Evolutionary conservation across 2,329 filamentous ascomycete species (phyloP).

Genomic region (Coniochaeta hoffmannii): DNA sequence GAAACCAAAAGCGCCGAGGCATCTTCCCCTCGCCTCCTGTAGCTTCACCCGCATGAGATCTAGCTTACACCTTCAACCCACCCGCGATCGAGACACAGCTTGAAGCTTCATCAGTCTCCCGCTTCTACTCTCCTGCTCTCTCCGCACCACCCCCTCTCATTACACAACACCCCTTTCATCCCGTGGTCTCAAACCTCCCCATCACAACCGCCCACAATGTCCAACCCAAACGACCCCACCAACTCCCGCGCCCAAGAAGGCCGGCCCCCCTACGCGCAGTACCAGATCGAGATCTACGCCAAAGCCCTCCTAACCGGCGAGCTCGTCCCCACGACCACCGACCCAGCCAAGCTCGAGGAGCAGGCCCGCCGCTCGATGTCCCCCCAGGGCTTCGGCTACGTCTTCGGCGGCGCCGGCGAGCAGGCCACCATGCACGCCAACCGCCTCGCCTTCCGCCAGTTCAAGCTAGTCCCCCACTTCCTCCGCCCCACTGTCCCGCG

Average conservation of each 20-base stretch:
- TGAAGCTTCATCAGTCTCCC: too few species aligned
- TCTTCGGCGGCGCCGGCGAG: slow-evolving; percentile 55
- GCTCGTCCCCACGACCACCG: slow-evolving; percentile 47
- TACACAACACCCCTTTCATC: background rate
- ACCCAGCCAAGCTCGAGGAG: slow-evolving; percentile 48
- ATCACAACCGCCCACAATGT: background rate
- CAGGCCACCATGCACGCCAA: slow-evolving; percentile 54
- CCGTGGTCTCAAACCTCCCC: background rate
- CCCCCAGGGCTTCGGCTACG: slow-evolving; percentile 46
- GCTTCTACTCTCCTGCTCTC: too few species aligned
- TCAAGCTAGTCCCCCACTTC: slow-evolving; percentile 45
- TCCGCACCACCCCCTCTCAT: too few species aligned
- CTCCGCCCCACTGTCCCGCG: slow-evolving; percentile 34
- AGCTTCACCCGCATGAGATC: background rate
- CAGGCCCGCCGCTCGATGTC: slow-evolving; percentile 43
- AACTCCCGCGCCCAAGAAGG: background rate
- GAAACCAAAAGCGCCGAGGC: background rate
- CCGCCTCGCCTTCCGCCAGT: slow-evolving; percentile 46
- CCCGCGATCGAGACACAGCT: background rate
- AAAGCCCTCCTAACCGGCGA: slow-evolving; percentile 41
- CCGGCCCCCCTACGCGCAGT: slow-evolving; percentile 15
- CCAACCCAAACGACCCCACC: background rate
- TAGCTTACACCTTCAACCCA: background rate
- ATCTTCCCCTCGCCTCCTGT: background rate
- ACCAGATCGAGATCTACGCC: slow-evolving; percentile 35